These are phyloP conservation scores for Exophiala aquamarina DNA, from an alignment of 2,329 filamentous ascomycete species.

Conservation along the genomic window DNA sequence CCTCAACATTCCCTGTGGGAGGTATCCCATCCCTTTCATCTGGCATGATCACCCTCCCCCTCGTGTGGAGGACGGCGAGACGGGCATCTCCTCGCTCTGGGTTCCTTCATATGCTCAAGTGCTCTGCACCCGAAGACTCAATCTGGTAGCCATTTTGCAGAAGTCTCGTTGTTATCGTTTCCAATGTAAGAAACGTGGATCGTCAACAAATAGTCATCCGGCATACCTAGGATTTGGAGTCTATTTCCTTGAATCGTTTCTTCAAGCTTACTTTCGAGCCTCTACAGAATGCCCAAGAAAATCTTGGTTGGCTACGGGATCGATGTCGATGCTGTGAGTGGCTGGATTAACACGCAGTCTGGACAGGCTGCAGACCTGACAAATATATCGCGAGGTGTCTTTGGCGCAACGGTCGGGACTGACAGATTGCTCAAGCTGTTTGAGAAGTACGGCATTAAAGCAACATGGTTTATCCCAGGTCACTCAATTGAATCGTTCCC, in stretches of 20 bases:
- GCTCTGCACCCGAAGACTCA: too few relatives aligned
- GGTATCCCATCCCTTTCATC: constrained; percentile 7
- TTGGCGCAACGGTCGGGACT: constrained; percentile 28
- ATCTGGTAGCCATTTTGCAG: too few relatives aligned
- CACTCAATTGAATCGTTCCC: constrained; percentile 60
- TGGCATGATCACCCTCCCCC: not conserved
- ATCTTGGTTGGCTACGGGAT: constrained; percentile 22
- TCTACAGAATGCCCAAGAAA: constrained; percentile 18
- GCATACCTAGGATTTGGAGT: too few relatives aligned
- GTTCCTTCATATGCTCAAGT: too few relatives aligned
- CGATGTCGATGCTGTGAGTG: constrained; percentile 24
- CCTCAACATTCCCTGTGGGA: too few relatives aligned
- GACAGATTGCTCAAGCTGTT: constrained; percentile 39
- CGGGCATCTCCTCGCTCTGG: not conserved
- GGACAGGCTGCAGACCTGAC: constrained; percentile 37
- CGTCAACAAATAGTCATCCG: too few relatives aligned
- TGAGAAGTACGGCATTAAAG: constrained; percentile 45
- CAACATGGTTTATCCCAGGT: constrained; percentile 61
- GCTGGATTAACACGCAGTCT: constrained; percentile 40
- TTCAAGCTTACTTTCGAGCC: too few relatives aligned
- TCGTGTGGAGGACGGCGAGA: not conserved
- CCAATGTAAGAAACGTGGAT: too few relatives aligned
- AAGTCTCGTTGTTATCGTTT: too few relatives aligned
- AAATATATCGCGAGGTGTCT: constrained; percentile 28
- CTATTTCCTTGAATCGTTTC: too few relatives aligned